A percentile compares a stretch with the other conserved stretches of the same genome.
Conservation (phyloP, 805 yeast genomes). For the Metschnikowia amazonensis region DNA sequence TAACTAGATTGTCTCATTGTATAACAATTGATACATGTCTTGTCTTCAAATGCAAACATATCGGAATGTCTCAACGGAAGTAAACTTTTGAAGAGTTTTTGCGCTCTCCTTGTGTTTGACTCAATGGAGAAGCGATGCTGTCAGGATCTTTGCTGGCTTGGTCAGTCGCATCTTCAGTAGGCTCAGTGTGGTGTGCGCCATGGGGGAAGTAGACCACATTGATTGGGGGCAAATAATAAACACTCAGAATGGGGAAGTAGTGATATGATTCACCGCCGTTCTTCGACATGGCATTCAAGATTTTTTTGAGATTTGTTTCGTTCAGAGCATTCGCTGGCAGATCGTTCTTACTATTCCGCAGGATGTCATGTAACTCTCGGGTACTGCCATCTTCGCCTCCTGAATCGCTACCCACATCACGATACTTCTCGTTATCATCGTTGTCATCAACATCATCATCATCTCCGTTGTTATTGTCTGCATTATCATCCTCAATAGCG, state of each 20-base stretch:
- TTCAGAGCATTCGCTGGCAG: neutral
- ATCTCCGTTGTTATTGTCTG: neutral
- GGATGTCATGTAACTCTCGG: neutral
- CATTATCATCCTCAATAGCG: neutral
- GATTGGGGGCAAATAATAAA: constrained; percentile 52
- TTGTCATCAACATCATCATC: constrained; percentile 1
- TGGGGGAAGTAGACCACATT: constrained; percentile 55
- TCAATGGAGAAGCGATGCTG: neutral
- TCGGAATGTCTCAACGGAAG: constrained; percentile 6
- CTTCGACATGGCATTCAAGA: constrained; percentile 8
- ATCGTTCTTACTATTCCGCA: constrained; percentile 2
- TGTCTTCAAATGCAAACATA: neutral
- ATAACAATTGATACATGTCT: neutral
- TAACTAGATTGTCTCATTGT: constrained; percentile 10
- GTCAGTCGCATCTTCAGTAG: constrained; percentile 1
- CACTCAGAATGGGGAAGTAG: constrained; percentile 49
- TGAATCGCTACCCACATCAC: constrained; percentile 1
- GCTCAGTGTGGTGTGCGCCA: constrained; percentile 41
- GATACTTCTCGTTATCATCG: neutral
- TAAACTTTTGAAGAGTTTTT: constrained; percentile 12
- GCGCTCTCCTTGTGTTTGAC: constrained; percentile 5
- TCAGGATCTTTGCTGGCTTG: neutral
- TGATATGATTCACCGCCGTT: constrained; percentile 29
- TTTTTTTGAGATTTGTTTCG: constrained; percentile 8
- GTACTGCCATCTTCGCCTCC: constrained; percentile 1